These are phyloP conservation scores for Penicillium sp. DNA, from an alignment of 2,329 filamentous ascomycete species.

Conservation along the genomic window DNA sequence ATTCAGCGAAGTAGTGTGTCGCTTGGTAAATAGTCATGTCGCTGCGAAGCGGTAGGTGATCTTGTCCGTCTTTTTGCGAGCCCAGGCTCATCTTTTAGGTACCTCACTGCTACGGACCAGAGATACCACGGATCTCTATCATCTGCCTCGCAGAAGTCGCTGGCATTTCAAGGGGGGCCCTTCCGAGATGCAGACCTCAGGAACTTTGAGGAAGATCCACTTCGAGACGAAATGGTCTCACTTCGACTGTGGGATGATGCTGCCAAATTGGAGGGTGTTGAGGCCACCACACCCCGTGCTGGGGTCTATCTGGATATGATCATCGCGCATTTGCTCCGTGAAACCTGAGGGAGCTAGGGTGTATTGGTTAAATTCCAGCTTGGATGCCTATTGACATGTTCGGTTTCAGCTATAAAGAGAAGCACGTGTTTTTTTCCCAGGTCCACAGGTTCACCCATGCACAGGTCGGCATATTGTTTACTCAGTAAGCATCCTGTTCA, in stretches of 20 bases:
- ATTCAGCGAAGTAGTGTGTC: conserved; percentile 32
- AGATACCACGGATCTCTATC: conserved; percentile 31
- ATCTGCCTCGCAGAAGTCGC: conserved; percentile 31
- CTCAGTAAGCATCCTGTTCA: neutral
- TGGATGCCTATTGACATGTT: neutral
- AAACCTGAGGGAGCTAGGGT: neutral
- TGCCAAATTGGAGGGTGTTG: conserved; percentile 28
- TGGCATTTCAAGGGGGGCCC: conserved; percentile 34
- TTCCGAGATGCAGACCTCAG: conserved; percentile 26
- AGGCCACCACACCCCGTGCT: conserved; percentile 23
- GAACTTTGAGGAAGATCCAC: conserved; percentile 26
- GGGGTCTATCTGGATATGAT: conserved; percentile 23
- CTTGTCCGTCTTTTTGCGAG: neutral
- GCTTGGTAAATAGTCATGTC: conserved; percentile 34
- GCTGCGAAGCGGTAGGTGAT: conserved; percentile 28
- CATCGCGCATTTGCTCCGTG: conserved; percentile 17
- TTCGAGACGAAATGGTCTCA: conserved; percentile 30
- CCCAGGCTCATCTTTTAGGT: conserved; percentile 15
- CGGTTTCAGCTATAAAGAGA: neutral
- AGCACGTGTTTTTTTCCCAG: neutral
- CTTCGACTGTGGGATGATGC: conserved; percentile 34
- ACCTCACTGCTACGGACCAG: conserved; percentile 30
- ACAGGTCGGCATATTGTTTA: neutral
- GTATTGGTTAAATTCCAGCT: neutral
- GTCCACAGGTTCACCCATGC: neutral